A percentile compares a stretch with the other conserved stretches of the same genome.
phyloP scores from a whole-genome alignment of 1,284 basidiomycete species.

The Schizophyllum amplum region DNA sequence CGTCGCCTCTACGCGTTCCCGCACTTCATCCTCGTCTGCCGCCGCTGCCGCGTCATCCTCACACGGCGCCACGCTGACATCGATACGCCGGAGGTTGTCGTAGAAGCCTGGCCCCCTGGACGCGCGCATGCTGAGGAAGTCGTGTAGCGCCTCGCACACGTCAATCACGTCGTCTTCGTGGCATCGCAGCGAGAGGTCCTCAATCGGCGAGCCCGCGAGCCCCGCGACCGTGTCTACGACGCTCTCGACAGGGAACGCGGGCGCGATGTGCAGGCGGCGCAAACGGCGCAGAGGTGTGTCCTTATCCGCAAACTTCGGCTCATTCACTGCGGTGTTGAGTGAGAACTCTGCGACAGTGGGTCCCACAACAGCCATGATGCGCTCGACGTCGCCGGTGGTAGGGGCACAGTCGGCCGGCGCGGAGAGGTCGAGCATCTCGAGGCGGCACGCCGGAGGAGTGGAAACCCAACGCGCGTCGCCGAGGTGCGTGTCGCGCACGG shows the following conservation, averaged over 20 bases:
- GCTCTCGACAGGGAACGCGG: slow-evolving; percentile 52
- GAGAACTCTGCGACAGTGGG: slow-evolving; percentile 45
- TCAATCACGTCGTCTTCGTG: slow-evolving; percentile 54
- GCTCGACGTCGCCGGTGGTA: slow-evolving; percentile 42
- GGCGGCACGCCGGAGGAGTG: slow-evolving; percentile 37
- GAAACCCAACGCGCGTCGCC: slow-evolving; percentile 51
- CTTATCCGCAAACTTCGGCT: slow-evolving; percentile 34
- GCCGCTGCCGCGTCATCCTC: slow-evolving; percentile 14
- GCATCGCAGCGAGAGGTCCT: slow-evolving; percentile 48
- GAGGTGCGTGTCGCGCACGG: slow-evolving; percentile 62
- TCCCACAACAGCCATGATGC: slow-evolving; percentile 51
- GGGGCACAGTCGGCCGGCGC: slow-evolving; percentile 34
- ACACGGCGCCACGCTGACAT: slow-evolving; percentile 29
- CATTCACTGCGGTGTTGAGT: slow-evolving; percentile 41
- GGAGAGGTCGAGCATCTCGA: slow-evolving; percentile 52
- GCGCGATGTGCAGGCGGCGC: slow-evolving; percentile 48
- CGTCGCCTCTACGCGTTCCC: slow-evolving; percentile 28
- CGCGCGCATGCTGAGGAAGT: slow-evolving; percentile 44
- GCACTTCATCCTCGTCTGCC: slow-evolving; percentile 19
- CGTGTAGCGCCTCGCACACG: slow-evolving; percentile 44
- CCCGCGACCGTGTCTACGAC: slow-evolving; percentile 51
- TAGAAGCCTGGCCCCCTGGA: slow-evolving; percentile 39
- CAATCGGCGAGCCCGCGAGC: slow-evolving; percentile 53
- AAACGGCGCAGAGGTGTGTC: slow-evolving; percentile 44
- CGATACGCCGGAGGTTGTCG: slow-evolving; percentile 30